Evolutionary conservation across 1,139 yeast genomes (phyloP).

Genomic region (Yamadazyma diddensiae): DNA sequence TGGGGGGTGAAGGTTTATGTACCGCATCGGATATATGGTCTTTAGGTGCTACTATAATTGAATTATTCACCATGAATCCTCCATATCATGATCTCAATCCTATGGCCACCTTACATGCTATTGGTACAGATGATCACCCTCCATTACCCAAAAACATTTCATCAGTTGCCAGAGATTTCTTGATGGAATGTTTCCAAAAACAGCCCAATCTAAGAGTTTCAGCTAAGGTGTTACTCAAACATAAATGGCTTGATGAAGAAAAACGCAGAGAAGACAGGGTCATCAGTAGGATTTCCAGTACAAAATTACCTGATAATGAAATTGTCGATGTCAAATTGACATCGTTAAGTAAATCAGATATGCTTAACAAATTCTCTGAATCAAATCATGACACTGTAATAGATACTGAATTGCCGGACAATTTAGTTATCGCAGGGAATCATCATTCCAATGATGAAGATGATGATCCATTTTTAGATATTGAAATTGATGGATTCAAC

Average conservation of each 20-base stretch:
- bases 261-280: neutral
- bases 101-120: conserved; percentile 89
- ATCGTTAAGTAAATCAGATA: conserved; percentile 22
- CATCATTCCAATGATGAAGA: conserved; percentile 18
- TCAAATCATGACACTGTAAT: conserved; percentile 16
- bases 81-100: conserved; percentile 82
- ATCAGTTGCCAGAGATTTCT: conserved; percentile 56
- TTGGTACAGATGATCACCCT: conserved; percentile 81
- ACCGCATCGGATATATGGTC: conserved; percentile 92
- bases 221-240: conserved; percentile 56
- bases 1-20: conserved; percentile 80
- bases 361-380: conserved; percentile 31
- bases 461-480: conserved; percentile 37
- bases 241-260: conserved; percentile 51
- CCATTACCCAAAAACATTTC: conserved; percentile 68
- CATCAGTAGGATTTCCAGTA: neutral
- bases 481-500: conserved; percentile 41
- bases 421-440: conserved; percentile 1
- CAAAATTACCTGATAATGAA: conserved; percentile 21
- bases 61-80: conserved; percentile 80
- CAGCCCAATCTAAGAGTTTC: conserved; percentile 60
- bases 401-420: conserved; percentile 6
- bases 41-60: conserved; percentile 91
- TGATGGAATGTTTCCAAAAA: conserved; percentile 74
- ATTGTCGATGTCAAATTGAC: conserved; percentile 21